phyloP scores from a whole-genome alignment of 257 asterid species.

The Verbena officinalis region DNA sequence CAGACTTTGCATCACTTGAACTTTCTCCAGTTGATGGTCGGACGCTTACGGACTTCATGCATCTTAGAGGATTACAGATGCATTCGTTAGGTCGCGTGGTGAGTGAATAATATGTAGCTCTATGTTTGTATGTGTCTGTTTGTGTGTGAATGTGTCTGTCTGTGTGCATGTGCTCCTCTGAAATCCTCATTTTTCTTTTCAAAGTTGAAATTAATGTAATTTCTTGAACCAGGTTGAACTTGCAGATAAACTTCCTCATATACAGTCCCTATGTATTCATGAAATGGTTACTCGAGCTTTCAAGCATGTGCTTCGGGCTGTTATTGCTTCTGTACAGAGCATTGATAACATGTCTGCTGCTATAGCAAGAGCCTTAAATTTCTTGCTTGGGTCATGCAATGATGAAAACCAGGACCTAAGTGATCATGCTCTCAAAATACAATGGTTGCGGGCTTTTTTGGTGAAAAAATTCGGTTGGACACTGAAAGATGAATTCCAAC shows the following conservation, averaged over 20 bases:
- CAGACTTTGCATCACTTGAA: slow-evolving; percentile 98
- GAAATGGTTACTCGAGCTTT: slow-evolving; percentile 99
- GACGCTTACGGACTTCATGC: slow-evolving; percentile 97
- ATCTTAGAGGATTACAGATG: slow-evolving; percentile 93
- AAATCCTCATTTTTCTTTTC: slow-evolving; percentile 15
- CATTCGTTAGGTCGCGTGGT: slow-evolving; percentile 97
- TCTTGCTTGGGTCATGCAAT: slow-evolving; percentile 75
- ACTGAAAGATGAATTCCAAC: slow-evolving; percentile 70
- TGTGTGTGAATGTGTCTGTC: too few species aligned
- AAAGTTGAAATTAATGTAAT: slow-evolving; percentile 30
- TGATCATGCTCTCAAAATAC: slow-evolving; percentile 58
- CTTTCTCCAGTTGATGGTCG: slow-evolving; percentile 99
- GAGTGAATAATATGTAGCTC: slow-evolving; percentile 39
- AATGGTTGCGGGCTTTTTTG: slow-evolving; percentile 71
- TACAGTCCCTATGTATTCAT: slow-evolving; percentile 95
- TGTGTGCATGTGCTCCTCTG: not conserved
- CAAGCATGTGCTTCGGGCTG: slow-evolving; percentile 91
- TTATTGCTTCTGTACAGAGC: slow-evolving; percentile 77
- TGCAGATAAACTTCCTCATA: slow-evolving; percentile 96
- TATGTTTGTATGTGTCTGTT: slow-evolving; percentile 1
- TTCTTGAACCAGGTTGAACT: slow-evolving; percentile 80
- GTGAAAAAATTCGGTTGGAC: slow-evolving; percentile 79
- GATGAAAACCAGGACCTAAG: slow-evolving; percentile 40
- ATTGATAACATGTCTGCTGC: slow-evolving; percentile 62
- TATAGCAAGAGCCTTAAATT: slow-evolving; percentile 77